A percentile compares a stretch with the other conserved stretches of the same genome.
phyloP scores from a whole-genome alignment of 257 asterid species.

The Handroanthus guayacan region DNA sequence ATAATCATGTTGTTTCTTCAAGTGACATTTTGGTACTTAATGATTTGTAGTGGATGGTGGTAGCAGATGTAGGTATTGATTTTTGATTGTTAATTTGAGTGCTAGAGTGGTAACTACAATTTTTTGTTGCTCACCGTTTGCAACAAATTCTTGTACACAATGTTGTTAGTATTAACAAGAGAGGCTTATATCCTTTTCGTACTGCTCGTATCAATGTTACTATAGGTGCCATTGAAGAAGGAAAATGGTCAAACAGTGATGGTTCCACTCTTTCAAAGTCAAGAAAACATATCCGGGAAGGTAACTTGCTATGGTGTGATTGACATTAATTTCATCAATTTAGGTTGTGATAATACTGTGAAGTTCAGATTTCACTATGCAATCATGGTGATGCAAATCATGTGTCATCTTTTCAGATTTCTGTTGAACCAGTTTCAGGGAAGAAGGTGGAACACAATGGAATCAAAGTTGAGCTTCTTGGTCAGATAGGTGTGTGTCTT shows the following conservation, averaged over 20 bases:
- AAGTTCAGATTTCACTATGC: neutral
- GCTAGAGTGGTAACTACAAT: neutral
- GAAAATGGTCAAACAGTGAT: conserved; percentile 52
- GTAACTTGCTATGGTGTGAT: conserved; percentile 21
- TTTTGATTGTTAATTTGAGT: conserved; percentile 11
- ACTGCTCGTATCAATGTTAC: neutral
- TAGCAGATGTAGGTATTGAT: neutral
- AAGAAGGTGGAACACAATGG: conserved; percentile 91
- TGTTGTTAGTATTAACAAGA: neutral
- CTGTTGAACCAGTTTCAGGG: conserved; percentile 76
- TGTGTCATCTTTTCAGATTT: conserved; percentile 55
- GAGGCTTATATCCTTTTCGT: neutral
- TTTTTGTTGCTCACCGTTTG: neutral
- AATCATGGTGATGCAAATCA: conserved; percentile 23
- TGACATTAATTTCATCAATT: neutral
- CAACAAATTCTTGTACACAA: neutral
- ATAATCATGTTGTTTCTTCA: neutral
- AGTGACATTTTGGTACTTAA: neutral
- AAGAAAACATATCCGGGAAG: conserved; percentile 52
- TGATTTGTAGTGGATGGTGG: neutral
- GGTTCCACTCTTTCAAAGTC: conserved; percentile 54
- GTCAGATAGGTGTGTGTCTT: conserved; percentile 74
- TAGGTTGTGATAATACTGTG: neutral
- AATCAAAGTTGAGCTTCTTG: conserved; percentile 89
- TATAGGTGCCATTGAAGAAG: conserved; percentile 50